Evolutionary conservation across 345 rosid genomes (phyloP), one percentile per base, ranked within the genome.

Genomic region (Microcos paniculata): DNA sequence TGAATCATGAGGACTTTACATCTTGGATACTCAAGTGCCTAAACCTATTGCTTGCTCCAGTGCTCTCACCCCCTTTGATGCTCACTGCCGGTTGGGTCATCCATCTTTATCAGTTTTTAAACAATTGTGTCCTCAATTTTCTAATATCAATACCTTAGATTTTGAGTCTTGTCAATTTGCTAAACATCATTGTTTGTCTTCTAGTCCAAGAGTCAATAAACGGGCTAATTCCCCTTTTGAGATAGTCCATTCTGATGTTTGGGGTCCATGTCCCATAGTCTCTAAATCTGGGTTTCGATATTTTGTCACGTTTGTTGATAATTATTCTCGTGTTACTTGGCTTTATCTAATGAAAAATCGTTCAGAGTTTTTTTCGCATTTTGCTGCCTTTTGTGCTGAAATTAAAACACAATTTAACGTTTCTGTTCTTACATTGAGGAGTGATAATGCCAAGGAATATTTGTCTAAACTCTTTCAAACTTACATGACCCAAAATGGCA

Each of bases 241-340:
- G 31, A 26, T 28, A 62, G 68, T 62, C 8, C 55, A 51, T 9
- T 51, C 14, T 51, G 55, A 51, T 51, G 55, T 62, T 31, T 23
- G 42, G 68, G 42, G 24, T n/a, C 68, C 68, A n/a, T 62, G 68
- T 62, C 68, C 68, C 5, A 19, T 62, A n/a, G 8, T 62, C 3
- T 62, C 68, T 2, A 63, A 63, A 14, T 23, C 69, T 38, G 71
- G 51, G 1, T 67, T 67, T n/a, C 1, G 26, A 1, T 67, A 67
- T 42, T 43, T 40, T 40, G 38, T n/a, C 30, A 62, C 23, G 1
- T 62, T 31, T 62, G 67, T 62, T 30, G 23, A 62, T 21, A 7
- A 52, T 13, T 16, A 52, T 6, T 52, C 57, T 15, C 19, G 57
- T 40, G 45, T 8, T 8, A 40, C 45, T 40, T 40, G 9, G 45